Evolutionary conservation across 352 stramenopile species (phyloP).

Genomic region (Phytophthora brassicae): DNA sequence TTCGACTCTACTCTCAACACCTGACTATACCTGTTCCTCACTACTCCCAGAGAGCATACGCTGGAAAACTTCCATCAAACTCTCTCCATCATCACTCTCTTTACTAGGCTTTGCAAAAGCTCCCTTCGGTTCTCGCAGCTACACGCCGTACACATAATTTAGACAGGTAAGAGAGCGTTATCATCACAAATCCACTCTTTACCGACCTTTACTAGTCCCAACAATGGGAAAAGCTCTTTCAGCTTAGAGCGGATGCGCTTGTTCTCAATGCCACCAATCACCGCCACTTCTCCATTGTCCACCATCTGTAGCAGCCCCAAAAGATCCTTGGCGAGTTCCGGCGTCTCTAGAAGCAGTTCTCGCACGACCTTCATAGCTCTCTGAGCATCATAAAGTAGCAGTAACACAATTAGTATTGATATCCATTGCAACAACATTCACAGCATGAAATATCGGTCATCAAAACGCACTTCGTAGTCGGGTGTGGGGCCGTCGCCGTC

Average conservation of each 20-base stretch:
- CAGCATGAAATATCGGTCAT: not conserved
- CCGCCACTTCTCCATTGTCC: slow-evolving; percentile 68
- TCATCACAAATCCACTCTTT: not conserved
- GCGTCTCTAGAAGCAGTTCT: slow-evolving; percentile 65
- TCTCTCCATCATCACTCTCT: slow-evolving; percentile 13
- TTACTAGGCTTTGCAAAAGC: slow-evolving; percentile 48
- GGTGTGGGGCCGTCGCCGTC: slow-evolving; percentile 15
- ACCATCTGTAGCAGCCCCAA: slow-evolving; percentile 73
- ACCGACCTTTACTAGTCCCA: slow-evolving; percentile 65
- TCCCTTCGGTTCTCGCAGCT: slow-evolving; percentile 58
- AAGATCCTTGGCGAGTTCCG: slow-evolving; percentile 64
- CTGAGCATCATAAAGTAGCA: slow-evolving; percentile 5
- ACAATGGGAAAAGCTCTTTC: slow-evolving; percentile 66
- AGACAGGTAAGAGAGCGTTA: not conserved
- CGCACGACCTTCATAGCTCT: slow-evolving; percentile 50
- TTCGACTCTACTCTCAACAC: not conserved
- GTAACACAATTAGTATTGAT: too few relatives aligned
- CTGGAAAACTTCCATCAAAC: slow-evolving; percentile 58
- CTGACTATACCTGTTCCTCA: not conserved
- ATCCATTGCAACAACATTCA: too few relatives aligned
- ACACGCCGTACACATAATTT: not conserved
- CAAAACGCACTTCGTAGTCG: slow-evolving; percentile 27
- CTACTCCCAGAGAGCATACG: slow-evolving; percentile 37
- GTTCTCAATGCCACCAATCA: slow-evolving; percentile 82
- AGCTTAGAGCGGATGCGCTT: slow-evolving; percentile 63